Evolutionary conservation across 768 basidiomycete genomes (phyloP), one percentile per base, ranked within the genome.

Genomic region (Collybia sordida): DNA sequence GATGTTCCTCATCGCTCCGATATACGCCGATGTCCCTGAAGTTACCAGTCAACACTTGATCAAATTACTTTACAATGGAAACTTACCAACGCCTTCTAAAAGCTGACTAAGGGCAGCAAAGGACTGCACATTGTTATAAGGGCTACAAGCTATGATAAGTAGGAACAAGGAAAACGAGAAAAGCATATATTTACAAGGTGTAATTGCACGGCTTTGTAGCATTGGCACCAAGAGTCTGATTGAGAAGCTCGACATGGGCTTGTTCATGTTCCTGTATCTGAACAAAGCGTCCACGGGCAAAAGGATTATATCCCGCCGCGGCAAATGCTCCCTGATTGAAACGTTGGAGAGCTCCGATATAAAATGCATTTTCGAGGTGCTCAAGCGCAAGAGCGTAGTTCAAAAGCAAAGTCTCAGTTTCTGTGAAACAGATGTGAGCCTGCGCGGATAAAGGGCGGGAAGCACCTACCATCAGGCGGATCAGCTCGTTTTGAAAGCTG

Each of bases 141-240:
- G 76, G 70, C 76, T 78, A 39, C 6, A 25, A 25, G 45, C 12
- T 21, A 2, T 23, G 12, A 31, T 25, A 2, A 45, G 19, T 31
- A 28, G 39, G 34, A 27, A 18, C 42, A 6, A 42, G 3, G 6
- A n/a, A 15, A 9, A 9, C 15, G 7, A 18, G 19, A 42, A 6
- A 23, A 2, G 17, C 6, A 46, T 24, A n/a, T 8, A 64, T 75
- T 25, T 52, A 80, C 79, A 86, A 87, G 49, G 55, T 66, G 64
- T 87, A 89, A 5, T 68, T 69, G 70, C 85, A 87, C 0, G 83
- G 71, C 59, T 78, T 46, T 9, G 76, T 72, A 6, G 83, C 82
- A 11, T 71, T 64, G 44, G 64, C 63, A 1, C 83, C 82, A 25
- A 85, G 65, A 1, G 64, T 64, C 1, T 39, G 40, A 42, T 46